phyloP scores from a whole-genome alignment of 768 basidiomycete genomes.

The Agrocybe praecox region DNA sequence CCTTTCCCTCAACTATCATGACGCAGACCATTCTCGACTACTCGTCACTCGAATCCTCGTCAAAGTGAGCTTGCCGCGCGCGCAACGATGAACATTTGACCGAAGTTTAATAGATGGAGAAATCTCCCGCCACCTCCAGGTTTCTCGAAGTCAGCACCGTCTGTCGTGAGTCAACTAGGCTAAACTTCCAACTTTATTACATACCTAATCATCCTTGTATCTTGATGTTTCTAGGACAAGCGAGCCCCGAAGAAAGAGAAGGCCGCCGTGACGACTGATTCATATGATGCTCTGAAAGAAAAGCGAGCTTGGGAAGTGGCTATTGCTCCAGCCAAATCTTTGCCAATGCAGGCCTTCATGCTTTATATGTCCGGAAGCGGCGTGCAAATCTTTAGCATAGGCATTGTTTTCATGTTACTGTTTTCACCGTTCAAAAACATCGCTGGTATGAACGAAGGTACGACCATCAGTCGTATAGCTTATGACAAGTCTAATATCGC shows the following conservation, averaged over 20 bases:
- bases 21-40: conserved; percentile 36
- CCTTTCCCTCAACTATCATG: conserved; percentile 8
- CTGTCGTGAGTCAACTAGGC: conserved; percentile 22
- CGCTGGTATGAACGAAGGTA: conserved; percentile 76
- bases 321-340: conserved; percentile 80
- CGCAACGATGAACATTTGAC: not conserved
- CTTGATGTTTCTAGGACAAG: conserved; percentile 38
- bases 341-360: conserved; percentile 99
- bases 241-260: conserved; percentile 36
- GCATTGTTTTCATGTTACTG: conserved; percentile 93
- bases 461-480: conserved; percentile 23
- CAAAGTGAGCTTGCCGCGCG: conserved; percentile 27
- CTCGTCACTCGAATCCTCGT: conserved; percentile 39
- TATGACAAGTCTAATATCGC: not conserved
- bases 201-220: not conserved
- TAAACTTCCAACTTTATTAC: not conserved
- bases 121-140: conserved; percentile 68
- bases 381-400: conserved; percentile 96
- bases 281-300: conserved; percentile 70
- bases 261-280: conserved; percentile 36
- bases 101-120: conserved; percentile 50
- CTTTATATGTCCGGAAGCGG: conserved; percentile 97
- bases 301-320: conserved; percentile 88
- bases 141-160: conserved; percentile 52
- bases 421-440: conserved; percentile 85